phyloP scores from a whole-genome alignment of 2,329 filamentous ascomycete species.

The Neofusicoccum ribis region DNA sequence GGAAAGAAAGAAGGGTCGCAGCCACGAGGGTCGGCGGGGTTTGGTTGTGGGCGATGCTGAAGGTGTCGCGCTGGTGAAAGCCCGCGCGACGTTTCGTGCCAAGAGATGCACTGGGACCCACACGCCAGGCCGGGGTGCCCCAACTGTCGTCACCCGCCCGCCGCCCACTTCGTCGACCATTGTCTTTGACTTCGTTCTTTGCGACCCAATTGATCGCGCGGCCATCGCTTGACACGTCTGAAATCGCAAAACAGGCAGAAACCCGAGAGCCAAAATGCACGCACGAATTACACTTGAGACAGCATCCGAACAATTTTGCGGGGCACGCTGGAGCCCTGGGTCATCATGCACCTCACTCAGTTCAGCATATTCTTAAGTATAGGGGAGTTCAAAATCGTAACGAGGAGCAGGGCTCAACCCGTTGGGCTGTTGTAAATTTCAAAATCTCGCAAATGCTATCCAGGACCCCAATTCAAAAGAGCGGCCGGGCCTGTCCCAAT shows the following conservation, averaged over 20 bases:
- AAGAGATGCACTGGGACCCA: background rate
- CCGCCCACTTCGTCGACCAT: background rate
- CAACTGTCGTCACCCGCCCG: constrained; percentile 7
- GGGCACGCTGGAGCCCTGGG: background rate
- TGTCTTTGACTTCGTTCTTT: background rate
- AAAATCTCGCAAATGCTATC: background rate
- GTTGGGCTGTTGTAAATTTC: background rate
- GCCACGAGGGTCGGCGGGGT: constrained; percentile 16
- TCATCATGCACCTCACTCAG: background rate
- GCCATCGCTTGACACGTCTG: background rate
- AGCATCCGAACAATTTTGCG: background rate
- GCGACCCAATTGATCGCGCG: background rate
- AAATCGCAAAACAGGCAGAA: too few species aligned
- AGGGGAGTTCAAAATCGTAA: background rate
- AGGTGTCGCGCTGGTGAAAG: constrained; percentile 11
- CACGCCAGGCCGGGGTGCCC: background rate
- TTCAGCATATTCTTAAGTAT: background rate
- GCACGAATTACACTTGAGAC: background rate
- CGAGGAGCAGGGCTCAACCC: constrained; percentile 17
- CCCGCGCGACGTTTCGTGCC: constrained; percentile 16
- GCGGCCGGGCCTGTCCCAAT: constrained; percentile 12
- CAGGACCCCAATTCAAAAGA: constrained; percentile 15
- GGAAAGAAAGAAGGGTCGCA: constrained; percentile 9
- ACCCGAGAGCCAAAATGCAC: background rate
- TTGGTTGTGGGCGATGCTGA: constrained; percentile 6